A percentile compares a stretch with the other conserved stretches of the same genome.
These are phyloP conservation scores for Talaromyces verruculosus DNA, from an alignment of 2,329 filamentous ascomycete genomes.

Conservation along the genomic window DNA sequence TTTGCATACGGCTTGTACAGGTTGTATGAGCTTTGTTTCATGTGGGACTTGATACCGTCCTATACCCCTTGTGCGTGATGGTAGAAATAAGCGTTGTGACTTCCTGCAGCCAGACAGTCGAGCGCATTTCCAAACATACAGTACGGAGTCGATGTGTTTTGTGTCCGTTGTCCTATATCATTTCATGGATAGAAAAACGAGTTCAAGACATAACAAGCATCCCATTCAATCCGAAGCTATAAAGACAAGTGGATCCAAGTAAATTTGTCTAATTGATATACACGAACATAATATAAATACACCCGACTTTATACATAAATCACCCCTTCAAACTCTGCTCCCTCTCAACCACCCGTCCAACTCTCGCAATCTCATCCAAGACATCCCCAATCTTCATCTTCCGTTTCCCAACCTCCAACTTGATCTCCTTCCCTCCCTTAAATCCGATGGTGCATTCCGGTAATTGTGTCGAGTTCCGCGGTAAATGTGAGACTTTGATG, in stretches of 20 bases:
- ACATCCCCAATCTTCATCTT: slow-evolving; percentile 82
- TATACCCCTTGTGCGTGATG: slow-evolving; percentile 13
- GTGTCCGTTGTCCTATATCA: slow-evolving; percentile 4
- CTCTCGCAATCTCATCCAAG: slow-evolving; percentile 83
- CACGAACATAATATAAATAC: slow-evolving; percentile 5
- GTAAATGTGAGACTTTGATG: slow-evolving; percentile 74
- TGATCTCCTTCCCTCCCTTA: slow-evolving; percentile 92
- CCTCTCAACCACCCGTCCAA: slow-evolving; percentile 78
- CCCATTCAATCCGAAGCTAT: background rate
- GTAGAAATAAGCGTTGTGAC: background rate
- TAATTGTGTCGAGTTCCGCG: slow-evolving; percentile 66
- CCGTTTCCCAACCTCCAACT: slow-evolving; percentile 73
- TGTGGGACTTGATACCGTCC: slow-evolving; percentile 1
- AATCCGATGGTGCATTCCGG: slow-evolving; percentile 78
- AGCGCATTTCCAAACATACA: slow-evolving; percentile 2
- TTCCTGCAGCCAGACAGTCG: slow-evolving; percentile 3
- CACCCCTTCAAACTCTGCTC: slow-evolving; percentile 70
- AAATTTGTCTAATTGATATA: background rate
- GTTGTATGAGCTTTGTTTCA: background rate
- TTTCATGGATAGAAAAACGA: slow-evolving; percentile 17
- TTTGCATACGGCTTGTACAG: background rate
- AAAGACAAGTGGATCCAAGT: background rate
- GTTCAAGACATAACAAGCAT: background rate
- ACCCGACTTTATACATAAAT: slow-evolving; percentile 12
- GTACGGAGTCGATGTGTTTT: slow-evolving; percentile 6